Percentiles rank a stretch among this genome's conserved stretches.
phyloP scores from a whole-genome alignment of 2,329 filamentous ascomycete genomes.

The Raffaelea albimanens region DNA sequence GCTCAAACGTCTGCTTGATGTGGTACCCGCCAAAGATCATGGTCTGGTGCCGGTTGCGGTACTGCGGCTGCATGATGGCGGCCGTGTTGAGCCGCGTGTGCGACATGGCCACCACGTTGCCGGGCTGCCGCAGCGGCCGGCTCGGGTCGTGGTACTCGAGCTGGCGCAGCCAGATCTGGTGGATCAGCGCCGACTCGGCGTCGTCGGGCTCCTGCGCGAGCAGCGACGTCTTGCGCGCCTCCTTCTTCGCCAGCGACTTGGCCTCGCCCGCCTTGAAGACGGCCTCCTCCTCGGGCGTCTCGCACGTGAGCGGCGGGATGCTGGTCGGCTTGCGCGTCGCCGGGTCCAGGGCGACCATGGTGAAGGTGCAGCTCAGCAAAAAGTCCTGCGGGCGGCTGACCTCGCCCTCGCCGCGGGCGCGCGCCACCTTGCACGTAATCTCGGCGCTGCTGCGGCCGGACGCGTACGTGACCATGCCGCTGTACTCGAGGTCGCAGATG shows the following conservation, averaged over 20 bases:
- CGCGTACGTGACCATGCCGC: conserved; percentile 53
- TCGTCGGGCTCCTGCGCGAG: conserved; percentile 60
- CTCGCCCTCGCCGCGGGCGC: conserved; percentile 51
- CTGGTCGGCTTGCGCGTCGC: conserved; percentile 56
- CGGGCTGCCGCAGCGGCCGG: conserved; percentile 21
- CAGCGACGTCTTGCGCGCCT: conserved; percentile 30
- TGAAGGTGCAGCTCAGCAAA: conserved; percentile 48
- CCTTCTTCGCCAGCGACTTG: conserved; percentile 45
- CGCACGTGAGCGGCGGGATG: conserved; percentile 42
- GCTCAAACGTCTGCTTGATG: conserved; percentile 65
- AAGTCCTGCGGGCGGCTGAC: conserved; percentile 33
- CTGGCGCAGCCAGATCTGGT: conserved; percentile 63
- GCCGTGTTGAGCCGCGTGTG: conserved; percentile 50
- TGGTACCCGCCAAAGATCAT: conserved; percentile 74
- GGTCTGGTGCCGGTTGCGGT: conserved; percentile 49
- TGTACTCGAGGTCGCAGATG: conserved; percentile 70
- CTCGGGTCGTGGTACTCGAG: conserved; percentile 28
- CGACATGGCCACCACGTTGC: conserved; percentile 44
- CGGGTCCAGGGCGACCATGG: conserved; percentile 67
- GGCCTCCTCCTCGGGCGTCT: conserved; percentile 55
- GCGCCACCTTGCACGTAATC: conserved; percentile 64
- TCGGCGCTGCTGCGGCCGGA: conserved; percentile 66
- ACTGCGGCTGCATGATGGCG: conserved; percentile 64
- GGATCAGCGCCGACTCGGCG: conserved; percentile 62
- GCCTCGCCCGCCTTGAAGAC: conserved; percentile 36